Evolutionary conservation across 169 alveolate genomes (phyloP).

Genomic region (Plasmodium relictum): DNA sequence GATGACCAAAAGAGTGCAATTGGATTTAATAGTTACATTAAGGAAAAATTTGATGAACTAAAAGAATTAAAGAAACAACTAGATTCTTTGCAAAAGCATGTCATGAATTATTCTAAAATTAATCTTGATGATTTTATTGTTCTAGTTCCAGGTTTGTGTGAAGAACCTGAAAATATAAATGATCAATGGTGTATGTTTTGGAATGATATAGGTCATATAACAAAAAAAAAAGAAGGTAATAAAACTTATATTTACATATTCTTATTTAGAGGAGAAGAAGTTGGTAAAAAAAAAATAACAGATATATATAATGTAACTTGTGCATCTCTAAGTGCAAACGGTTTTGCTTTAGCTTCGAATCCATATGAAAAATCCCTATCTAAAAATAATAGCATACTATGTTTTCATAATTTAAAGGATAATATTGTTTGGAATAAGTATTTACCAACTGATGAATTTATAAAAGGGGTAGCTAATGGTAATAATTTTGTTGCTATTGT

Average conservation of each 20-base stretch:
- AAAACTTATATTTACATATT: slow-evolving; percentile 75
- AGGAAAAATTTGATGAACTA: slow-evolving; percentile 70
- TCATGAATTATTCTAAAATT: slow-evolving; percentile 40
- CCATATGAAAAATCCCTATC: slow-evolving; percentile 63
- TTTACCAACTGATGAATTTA: slow-evolving; percentile 62
- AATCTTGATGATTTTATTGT: slow-evolving; percentile 71
- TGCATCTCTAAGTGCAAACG: slow-evolving; percentile 75
- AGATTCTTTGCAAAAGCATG: slow-evolving; percentile 49
- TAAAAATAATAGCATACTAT: slow-evolving; percentile 57
- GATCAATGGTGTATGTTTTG: slow-evolving; percentile 79
- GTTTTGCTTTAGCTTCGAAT: slow-evolving; percentile 77
- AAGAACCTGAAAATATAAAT: slow-evolving; percentile 77
- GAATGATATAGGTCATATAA: slow-evolving; percentile 78
- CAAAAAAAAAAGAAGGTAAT: slow-evolving; percentile 74
- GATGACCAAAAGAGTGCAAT: slow-evolving; percentile 60
- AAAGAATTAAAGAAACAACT: slow-evolving; percentile 48
- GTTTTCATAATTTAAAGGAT: slow-evolving; percentile 75
- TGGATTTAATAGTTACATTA: slow-evolving; percentile 51
- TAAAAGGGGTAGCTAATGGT: slow-evolving; percentile 78
- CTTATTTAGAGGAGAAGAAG: slow-evolving; percentile 77
- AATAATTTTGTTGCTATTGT: slow-evolving; percentile 76
- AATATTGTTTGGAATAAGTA: slow-evolving; percentile 72
- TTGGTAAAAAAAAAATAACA: slow-evolving; percentile 76
- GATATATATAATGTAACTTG: slow-evolving; percentile 75
- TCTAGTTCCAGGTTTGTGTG: slow-evolving; percentile 69